phyloP scores from a whole-genome alignment of 2,329 filamentous ascomycete species.

The Atkinsonella hypoxylon region DNA sequence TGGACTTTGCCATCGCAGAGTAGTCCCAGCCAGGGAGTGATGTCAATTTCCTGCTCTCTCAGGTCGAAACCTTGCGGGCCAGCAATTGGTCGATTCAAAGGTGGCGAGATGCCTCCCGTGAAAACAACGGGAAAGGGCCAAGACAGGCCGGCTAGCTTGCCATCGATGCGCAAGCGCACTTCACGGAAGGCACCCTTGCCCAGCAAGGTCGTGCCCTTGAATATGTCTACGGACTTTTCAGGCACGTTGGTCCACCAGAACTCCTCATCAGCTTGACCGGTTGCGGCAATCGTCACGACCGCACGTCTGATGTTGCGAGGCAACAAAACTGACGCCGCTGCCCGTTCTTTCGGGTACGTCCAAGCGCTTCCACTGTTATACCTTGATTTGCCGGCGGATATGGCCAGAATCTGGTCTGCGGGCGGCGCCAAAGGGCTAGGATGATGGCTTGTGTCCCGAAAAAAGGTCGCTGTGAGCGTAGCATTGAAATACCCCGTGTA shows the following conservation, averaged over 20 bases:
- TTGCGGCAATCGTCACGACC: slow-evolving; percentile 64
- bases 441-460: slow-evolving; percentile 23
- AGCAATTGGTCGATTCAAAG: slow-evolving; percentile 66
- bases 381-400: slow-evolving; percentile 42
- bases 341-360: slow-evolving; percentile 49
- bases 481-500: slow-evolving; percentile 67
- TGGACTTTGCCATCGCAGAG: slow-evolving; percentile 55
- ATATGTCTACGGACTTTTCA: slow-evolving; percentile 45
- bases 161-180: slow-evolving; percentile 66
- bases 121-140: slow-evolving; percentile 80
- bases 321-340: slow-evolving; percentile 46
- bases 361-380: slow-evolving; percentile 47
- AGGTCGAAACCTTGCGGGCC: slow-evolving; percentile 72
- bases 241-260: slow-evolving; percentile 80
- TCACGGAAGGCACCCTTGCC: slow-evolving; percentile 68
- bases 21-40: slow-evolving; percentile 62
- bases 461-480: slow-evolving; percentile 64
- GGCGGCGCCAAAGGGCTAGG: slow-evolving; percentile 15
- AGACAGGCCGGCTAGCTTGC: slow-evolving; percentile 56
- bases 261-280: slow-evolving; percentile 64
- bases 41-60: slow-evolving; percentile 68
- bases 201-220: slow-evolving; percentile 44
- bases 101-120: slow-evolving; percentile 67
- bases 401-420: slow-evolving; percentile 56
- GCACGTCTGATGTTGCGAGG: slow-evolving; percentile 57